These are phyloP conservation scores for Neobulgaria alba DNA, from an alignment of 2,329 filamentous ascomycete genomes.

Conservation along the genomic window DNA sequence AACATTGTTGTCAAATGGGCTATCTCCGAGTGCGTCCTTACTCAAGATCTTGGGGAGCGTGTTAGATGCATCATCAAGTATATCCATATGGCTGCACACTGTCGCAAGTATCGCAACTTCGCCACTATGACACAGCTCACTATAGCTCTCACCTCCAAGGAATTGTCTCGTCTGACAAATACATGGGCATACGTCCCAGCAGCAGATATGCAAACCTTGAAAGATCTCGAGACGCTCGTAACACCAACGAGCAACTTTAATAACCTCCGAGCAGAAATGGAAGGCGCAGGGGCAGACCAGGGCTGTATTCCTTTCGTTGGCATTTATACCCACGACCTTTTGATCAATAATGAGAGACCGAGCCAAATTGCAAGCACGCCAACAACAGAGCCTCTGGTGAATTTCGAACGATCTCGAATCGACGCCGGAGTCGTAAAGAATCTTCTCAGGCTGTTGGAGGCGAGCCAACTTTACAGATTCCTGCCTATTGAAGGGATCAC, in stretches of 20 bases:
- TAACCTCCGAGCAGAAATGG: slow-evolving; percentile 72
- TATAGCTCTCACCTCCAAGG: slow-evolving; percentile 66
- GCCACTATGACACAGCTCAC: slow-evolving; percentile 76
- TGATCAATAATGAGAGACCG: slow-evolving; percentile 73
- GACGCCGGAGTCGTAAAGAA: slow-evolving; percentile 73
- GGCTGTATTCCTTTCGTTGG: slow-evolving; percentile 81
- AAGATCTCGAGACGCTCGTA: slow-evolving; percentile 62
- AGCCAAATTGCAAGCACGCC: slow-evolving; percentile 63
- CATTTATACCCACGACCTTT: slow-evolving; percentile 74
- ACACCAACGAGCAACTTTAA: slow-evolving; percentile 73
- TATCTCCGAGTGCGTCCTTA: slow-evolving; percentile 70
- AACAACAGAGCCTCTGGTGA: slow-evolving; percentile 60
- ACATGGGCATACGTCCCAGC: slow-evolving; percentile 66
- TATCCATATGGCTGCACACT: slow-evolving; percentile 73
- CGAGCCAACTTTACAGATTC: slow-evolving; percentile 66
- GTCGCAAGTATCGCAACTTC: slow-evolving; percentile 70
- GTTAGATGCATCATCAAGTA: slow-evolving; percentile 71
- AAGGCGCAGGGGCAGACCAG: slow-evolving; percentile 50
- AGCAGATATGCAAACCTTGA: slow-evolving; percentile 56
- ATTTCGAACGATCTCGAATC: slow-evolving; percentile 74
- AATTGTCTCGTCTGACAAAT: slow-evolving; percentile 56
- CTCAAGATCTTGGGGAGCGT: slow-evolving; percentile 61
- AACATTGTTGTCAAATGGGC: slow-evolving; percentile 86
- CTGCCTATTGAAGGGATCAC: slow-evolving; percentile 68
- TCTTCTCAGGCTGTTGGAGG: slow-evolving; percentile 67